Conservation (phyloP, 148 eudicot species). For the Cornus controversa region DNA sequence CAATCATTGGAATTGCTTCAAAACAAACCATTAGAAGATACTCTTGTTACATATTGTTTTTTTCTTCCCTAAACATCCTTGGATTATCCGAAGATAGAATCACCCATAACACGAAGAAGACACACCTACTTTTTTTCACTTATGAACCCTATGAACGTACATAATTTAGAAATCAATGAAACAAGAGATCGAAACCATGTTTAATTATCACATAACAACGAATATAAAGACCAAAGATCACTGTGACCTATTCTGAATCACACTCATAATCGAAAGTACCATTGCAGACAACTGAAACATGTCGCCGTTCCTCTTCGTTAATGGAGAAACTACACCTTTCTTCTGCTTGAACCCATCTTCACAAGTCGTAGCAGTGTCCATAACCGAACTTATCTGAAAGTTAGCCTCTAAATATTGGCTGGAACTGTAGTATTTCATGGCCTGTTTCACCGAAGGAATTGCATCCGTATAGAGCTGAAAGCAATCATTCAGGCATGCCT, state of each 20-base stretch:
- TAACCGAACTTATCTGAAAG: constrained; percentile 45
- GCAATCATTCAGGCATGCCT: constrained; percentile 46
- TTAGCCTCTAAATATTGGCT: constrained; percentile 48
- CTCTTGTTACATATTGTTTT: not conserved
- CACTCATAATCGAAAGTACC: constrained; percentile 46
- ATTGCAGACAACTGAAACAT: constrained; percentile 52
- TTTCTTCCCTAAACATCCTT: not conserved
- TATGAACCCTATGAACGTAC: not conserved
- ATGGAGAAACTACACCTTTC: constrained; percentile 44
- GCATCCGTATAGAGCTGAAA: constrained; percentile 48
- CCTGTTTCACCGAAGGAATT: constrained; percentile 31
- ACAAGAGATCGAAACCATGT: not conserved
- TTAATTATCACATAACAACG: not conserved
- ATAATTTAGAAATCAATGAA: not conserved
- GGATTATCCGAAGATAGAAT: not conserved
- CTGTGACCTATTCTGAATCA: constrained; percentile 19
- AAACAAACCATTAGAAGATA: not conserved
- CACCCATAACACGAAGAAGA: not conserved
- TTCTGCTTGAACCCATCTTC: constrained; percentile 60
- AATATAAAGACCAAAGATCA: not conserved
- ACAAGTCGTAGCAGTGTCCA: constrained; percentile 56
- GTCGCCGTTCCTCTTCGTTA: constrained; percentile 37
- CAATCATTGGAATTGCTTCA: not conserved
- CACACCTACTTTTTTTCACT: not conserved
- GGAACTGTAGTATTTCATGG: constrained; percentile 26